Conservation (phyloP, 2,329 filamentous ascomycete genomes). For the Cladosporium halotolerans region DNA sequence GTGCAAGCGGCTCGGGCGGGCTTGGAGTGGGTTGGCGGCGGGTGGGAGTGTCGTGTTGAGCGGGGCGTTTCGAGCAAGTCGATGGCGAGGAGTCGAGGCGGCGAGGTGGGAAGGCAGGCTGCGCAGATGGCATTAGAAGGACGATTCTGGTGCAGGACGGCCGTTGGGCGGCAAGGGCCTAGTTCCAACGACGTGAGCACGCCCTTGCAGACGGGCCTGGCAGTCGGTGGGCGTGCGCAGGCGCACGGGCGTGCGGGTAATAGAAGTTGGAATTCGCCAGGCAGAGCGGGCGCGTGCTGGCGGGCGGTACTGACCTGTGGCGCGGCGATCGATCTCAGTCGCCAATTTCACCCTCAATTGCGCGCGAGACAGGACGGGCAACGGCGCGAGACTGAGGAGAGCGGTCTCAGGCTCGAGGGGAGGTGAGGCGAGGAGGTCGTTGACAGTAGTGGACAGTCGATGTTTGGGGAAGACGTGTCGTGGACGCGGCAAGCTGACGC, state of each 20-base stretch:
- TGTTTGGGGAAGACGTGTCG: background rate
- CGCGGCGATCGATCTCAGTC: background rate
- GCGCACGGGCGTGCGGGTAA: background rate
- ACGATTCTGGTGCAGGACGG: background rate
- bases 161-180: constrained; percentile 3
- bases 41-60: background rate
- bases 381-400: background rate
- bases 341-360: background rate
- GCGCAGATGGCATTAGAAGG: constrained; percentile 2
- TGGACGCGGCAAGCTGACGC: background rate
- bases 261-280: background rate
- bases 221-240: background rate
- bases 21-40: background rate
- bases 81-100: background rate
- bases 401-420: background rate
- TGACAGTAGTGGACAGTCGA: too few species aligned
- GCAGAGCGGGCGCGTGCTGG: background rate
- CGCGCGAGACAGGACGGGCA: background rate
- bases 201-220: background rate
- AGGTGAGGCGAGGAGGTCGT: background rate
- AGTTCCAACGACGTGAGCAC: background rate
- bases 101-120: background rate
- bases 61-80: background rate
- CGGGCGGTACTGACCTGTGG: background rate
- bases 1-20: background rate